phyloP scores from a whole-genome alignment of 805 yeast species.

The Candida patagonica region DNA sequence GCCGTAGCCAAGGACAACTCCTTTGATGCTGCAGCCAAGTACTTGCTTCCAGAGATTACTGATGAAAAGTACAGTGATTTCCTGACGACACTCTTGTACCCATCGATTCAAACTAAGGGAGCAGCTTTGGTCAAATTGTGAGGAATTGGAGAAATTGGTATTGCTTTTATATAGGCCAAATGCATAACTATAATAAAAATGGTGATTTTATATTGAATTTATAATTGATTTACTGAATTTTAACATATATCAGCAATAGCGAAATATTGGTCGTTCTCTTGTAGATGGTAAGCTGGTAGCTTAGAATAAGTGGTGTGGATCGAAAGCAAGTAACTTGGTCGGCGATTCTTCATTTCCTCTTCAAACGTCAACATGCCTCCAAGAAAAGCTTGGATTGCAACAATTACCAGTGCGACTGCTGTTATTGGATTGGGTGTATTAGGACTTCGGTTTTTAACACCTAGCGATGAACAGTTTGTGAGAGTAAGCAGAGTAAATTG shows the following conservation, averaged over 20 bases:
- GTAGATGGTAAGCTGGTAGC: too few species aligned
- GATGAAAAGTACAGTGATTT: slow-evolving; percentile 56
- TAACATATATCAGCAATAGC: too few species aligned
- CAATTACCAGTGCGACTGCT: slow-evolving; percentile 48
- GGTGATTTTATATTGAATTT: too few species aligned
- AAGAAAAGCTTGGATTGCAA: slow-evolving; percentile 8
- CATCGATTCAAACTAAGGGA: slow-evolving; percentile 10
- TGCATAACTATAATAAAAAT: too few species aligned
- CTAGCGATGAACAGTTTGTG: slow-evolving; percentile 74
- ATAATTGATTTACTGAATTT: too few species aligned
- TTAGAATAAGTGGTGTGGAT: too few species aligned
- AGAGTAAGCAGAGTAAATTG: slow-evolving; percentile 24
- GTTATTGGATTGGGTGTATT: slow-evolving; percentile 67
- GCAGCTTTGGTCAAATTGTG: slow-evolving; percentile 3
- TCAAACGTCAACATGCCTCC: slow-evolving; percentile 8
- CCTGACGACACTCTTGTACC: slow-evolving; percentile 54
- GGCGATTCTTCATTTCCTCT: not conserved
- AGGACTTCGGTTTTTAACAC: slow-evolving; percentile 64
- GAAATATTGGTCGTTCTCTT: too few species aligned
- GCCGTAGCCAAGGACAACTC: slow-evolving; percentile 38
- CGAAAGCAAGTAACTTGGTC: too few species aligned
- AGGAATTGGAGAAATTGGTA: too few species aligned
- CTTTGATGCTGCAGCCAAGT: slow-evolving; percentile 47
- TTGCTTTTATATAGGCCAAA: too few species aligned
- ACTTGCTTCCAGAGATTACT: slow-evolving; percentile 55